Evolutionary conservation across 192 early-diverging fungal genomes (phyloP), one percentile per base, ranked within the genome.

Genomic region (Coemansia sp.): DNA sequence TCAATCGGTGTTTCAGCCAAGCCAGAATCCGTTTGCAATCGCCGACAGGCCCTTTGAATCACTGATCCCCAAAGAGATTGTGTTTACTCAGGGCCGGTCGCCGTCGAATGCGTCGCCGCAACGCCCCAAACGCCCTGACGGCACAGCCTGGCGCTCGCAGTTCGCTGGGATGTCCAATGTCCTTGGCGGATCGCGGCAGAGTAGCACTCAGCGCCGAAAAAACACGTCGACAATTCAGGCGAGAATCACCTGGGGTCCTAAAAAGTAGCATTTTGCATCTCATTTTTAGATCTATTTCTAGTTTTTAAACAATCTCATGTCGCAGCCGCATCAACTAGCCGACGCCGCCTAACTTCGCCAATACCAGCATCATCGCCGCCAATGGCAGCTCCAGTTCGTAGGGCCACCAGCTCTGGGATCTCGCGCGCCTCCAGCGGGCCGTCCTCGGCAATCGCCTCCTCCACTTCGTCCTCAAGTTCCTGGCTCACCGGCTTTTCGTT

Each of bases 201-300:
- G 19, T 38, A 52, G 35, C 23, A 20, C 25, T 8, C 7, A 11
- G 10, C 12, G 20, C 31, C 25, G 48, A 31, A 62, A 54, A 14
- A 15, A 7, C 8, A 26, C 28, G 23, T 9, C 28, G 25, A 14
- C 60, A 31, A 48, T 40, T 26, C 44, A 62, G 27, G 34, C 52
- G 20, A 64, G 50, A 22, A 75, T 75, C 35, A 61, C 40, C 45
- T 75, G 65, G 65, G 66, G 64, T 1, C 31, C 60, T 1, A 74
- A 67, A 21, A 58, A 52, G 27, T 52, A 52, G 38, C 27, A 17
- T 26, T 17, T 22, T 36, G 10, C 28, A 29, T 29, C 8, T 5
- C 28, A 29, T 8, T 5, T 29, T 29, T 29, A 8, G 28, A 29
- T 29, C 8, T 29, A 4, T 17, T 48, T 29, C 21, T 39, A 38